Percentiles rank a stretch among this genome's conserved stretches.
These are phyloP conservation scores for Penicillium steckii DNA, from an alignment of 495 filamentous ascomycete genomes.

Conservation along the genomic window DNA sequence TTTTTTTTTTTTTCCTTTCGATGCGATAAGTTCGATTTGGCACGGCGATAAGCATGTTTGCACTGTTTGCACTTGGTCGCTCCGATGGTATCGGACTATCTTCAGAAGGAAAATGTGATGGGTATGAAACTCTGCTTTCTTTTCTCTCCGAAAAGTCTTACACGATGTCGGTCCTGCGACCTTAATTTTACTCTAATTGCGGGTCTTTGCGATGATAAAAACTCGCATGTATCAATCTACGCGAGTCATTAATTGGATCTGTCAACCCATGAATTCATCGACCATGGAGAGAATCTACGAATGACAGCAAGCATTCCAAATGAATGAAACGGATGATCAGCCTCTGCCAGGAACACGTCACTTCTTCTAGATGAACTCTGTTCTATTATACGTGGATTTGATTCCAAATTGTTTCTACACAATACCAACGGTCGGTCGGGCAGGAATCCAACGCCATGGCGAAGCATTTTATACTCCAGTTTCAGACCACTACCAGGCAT, in stretches of 20 bases:
- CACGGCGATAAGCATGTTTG: slow-evolving; percentile 41
- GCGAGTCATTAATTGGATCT: slow-evolving; percentile 2
- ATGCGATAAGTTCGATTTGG: slow-evolving; percentile 21
- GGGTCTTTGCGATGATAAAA: no score
- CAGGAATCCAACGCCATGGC: slow-evolving; percentile 11
- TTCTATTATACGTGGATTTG: neutral
- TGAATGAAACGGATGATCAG: neutral
- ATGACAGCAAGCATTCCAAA: neutral
- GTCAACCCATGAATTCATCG: slow-evolving; percentile 1
- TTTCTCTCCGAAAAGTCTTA: neutral
- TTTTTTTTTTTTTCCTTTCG: slow-evolving; percentile 30
- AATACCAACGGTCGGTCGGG: neutral
- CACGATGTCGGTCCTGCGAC: neutral
- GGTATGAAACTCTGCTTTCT: slow-evolving; percentile 13
- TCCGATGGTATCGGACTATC: slow-evolving; percentile 1
- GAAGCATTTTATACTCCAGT: slow-evolving; percentile 29
- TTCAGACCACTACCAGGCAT: slow-evolving; percentile 23
- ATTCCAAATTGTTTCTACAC: neutral
- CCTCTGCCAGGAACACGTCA: neutral
- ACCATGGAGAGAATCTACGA: neutral
- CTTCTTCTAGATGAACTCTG: neutral
- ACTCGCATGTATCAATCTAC: slow-evolving; percentile 2
- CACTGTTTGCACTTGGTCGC: slow-evolving; percentile 31
- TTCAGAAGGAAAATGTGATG: slow-evolving; percentile 9
- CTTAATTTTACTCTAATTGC: slow-evolving; percentile 6